Base-by-base conservation (phyloP, 768 basidiomycete genomes). In the Calocybe gangraenosa region DNA sequence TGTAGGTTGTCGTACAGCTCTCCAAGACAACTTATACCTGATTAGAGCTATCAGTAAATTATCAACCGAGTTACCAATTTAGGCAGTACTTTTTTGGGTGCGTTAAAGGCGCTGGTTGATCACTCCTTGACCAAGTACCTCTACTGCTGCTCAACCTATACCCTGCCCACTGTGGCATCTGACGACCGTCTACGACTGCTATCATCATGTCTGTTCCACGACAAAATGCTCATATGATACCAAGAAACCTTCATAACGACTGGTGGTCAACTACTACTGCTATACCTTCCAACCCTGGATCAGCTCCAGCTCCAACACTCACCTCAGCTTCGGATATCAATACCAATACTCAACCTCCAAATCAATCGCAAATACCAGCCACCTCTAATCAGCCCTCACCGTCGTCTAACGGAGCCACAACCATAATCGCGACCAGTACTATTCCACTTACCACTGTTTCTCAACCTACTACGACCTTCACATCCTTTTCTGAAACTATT, bases 391-490 rank as follows among this genome's bases (percentile, higher is more conserved):
- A 36, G 15, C 15, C 5, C 42, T 3, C 36, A 7, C 20, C 22
- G 7, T 35, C 47, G 31, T 39, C 52, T 36, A 39, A 46, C n/a
- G 31, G 41, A 32, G 47, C 4, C 7, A 22, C 20, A 22, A 35
- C 42, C 42, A 36, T 23, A 42, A 62, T 67, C 49, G 5, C 17
- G 7, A 65, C 70, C 20, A 68, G 55, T 23, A 49, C 62, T 19
- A 58, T 71, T 48, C 67, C 70, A 31, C 53, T 68, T 40, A 66
- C 65, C 32, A 67, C 69, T 38, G 57, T 73, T 46, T 65, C 68
- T 23, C 59, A 69, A 57, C 56, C 67, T 21, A 59, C 59, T 35
- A 68, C 70, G 32, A 73, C 73, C 18, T 65, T 67, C 47, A 71
- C 71, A 20, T 69, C 70, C 35, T 69, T 68, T 46, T 56, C 65